phyloP scores from a whole-genome alignment of 2,329 filamentous ascomycete species.

The Neonectria hederae region DNA sequence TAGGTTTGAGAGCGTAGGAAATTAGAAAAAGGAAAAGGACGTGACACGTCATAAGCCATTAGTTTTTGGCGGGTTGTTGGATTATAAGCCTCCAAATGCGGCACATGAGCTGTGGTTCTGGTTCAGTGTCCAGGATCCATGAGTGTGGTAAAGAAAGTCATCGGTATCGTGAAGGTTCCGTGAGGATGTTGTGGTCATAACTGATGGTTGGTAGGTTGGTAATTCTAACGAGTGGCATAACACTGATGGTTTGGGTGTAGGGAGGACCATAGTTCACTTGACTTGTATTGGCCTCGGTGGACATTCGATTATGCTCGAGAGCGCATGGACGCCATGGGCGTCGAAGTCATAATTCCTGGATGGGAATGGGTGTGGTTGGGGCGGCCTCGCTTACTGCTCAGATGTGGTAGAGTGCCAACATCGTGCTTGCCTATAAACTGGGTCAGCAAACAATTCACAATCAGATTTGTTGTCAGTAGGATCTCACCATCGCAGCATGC shows the following conservation, averaged over 20 bases:
- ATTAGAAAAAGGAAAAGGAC: slow-evolving; percentile 29
- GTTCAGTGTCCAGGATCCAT: slow-evolving; percentile 27
- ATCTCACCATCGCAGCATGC: slow-evolving; percentile 94
- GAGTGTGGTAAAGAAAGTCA: slow-evolving; percentile 38
- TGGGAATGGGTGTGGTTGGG: slow-evolving; percentile 50
- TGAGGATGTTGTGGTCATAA: slow-evolving; percentile 42
- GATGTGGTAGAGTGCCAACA: slow-evolving; percentile 67
- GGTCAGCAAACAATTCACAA: slow-evolving; percentile 36
- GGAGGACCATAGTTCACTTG: slow-evolving; percentile 13
- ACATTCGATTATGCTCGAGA: slow-evolving; percentile 46
- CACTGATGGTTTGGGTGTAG: slow-evolving; percentile 16
- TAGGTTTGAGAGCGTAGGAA: slow-evolving; percentile 26
- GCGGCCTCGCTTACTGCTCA: slow-evolving; percentile 55
- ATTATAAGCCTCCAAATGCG: slow-evolving; percentile 37
- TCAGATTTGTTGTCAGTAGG: neutral
- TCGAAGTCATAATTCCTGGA: slow-evolving; percentile 48
- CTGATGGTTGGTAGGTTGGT: slow-evolving; percentile 26
- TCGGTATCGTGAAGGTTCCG: slow-evolving; percentile 44
- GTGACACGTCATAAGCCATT: slow-evolving; percentile 37
- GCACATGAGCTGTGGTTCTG: slow-evolving; percentile 28
- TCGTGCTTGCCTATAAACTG: slow-evolving; percentile 73
- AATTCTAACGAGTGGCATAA: slow-evolving; percentile 25
- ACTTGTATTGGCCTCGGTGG: slow-evolving; percentile 15
- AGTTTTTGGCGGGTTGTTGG: slow-evolving; percentile 26
- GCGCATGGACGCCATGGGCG: slow-evolving; percentile 49